These are phyloP conservation scores for Musa balbisiana DNA, from an alignment of 202 grass and related monocot genomes.

Conservation along the genomic window DNA sequence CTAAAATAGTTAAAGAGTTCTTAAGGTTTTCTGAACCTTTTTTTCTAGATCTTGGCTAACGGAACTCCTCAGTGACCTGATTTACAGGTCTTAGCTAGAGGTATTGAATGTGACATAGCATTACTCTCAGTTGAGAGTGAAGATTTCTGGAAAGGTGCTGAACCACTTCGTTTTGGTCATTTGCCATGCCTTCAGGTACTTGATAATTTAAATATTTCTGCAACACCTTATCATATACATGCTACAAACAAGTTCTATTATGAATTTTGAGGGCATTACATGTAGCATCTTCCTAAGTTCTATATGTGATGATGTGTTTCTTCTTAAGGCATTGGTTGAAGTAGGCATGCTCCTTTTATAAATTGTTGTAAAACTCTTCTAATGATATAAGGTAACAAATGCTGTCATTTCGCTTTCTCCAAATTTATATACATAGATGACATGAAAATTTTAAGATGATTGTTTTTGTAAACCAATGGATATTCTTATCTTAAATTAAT, in stretches of 20 bases:
- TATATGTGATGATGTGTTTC: neutral
- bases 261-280: neutral
- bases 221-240: neutral
- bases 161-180: constrained; percentile 73
- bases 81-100: constrained; percentile 88
- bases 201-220: constrained; percentile 6
- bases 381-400: too few species aligned
- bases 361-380: too few species aligned
- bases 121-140: constrained; percentile 91
- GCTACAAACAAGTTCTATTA: too few species aligned
- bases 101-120: constrained; percentile 90
- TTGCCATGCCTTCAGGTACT: constrained; percentile 94
- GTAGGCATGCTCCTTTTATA: too few species aligned
- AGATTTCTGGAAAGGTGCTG: constrained; percentile 84
- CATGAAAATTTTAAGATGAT: too few species aligned
- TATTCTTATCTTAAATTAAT: too few species aligned
- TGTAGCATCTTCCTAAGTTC: neutral
- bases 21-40: constrained; percentile 3
- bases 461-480: too few species aligned
- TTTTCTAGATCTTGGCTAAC: constrained; percentile 13
- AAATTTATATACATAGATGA: too few species aligned
- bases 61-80: constrained; percentile 18
- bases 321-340: too few species aligned
- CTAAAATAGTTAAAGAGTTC: neutral
- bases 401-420: too few species aligned